These are phyloP conservation scores for Tagetes patula DNA, from an alignment of 129 eudicot species.

Conservation along the genomic window DNA sequence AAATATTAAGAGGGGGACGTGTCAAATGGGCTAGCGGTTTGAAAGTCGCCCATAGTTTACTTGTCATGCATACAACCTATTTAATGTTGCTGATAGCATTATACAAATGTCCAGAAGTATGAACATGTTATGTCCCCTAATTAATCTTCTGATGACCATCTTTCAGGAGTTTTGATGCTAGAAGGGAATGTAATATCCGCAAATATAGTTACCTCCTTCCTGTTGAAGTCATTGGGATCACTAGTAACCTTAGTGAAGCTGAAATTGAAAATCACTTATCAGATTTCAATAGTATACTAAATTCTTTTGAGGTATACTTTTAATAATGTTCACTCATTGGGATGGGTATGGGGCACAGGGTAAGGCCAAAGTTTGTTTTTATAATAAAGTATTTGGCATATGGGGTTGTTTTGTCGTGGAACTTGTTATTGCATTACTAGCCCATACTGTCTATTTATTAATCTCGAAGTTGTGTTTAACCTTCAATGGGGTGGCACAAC, in stretches of 20 bases:
- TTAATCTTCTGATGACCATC: conserved; percentile 7
- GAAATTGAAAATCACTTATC: conserved; percentile 71
- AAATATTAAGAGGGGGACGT: neutral
- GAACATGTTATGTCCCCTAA: neutral
- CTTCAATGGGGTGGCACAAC: no score
- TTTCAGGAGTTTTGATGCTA: conserved; percentile 89
- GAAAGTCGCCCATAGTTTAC: neutral
- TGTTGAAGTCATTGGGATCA: conserved; percentile 80
- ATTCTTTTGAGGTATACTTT: conserved; percentile 67
- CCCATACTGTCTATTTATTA: neutral
- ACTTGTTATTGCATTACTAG: neutral
- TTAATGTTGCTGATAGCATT: neutral
- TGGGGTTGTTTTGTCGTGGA: conserved; percentile 11
- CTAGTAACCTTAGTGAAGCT: conserved; percentile 43
- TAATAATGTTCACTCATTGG: neutral
- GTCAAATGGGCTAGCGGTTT: neutral
- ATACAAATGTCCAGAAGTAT: neutral
- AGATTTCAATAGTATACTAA: conserved; percentile 61
- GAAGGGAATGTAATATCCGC: conserved; percentile 85
- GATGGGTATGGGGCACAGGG: neutral
- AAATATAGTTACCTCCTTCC: conserved; percentile 96
- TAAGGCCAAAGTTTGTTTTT: neutral
- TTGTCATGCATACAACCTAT: neutral
- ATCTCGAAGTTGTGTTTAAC: conserved; percentile 7
- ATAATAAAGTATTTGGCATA: neutral